Evolutionary conservation across 441 rosid genomes (phyloP), one percentile per base, ranked within the genome.

Genomic region (Aleurites moluccanus): DNA sequence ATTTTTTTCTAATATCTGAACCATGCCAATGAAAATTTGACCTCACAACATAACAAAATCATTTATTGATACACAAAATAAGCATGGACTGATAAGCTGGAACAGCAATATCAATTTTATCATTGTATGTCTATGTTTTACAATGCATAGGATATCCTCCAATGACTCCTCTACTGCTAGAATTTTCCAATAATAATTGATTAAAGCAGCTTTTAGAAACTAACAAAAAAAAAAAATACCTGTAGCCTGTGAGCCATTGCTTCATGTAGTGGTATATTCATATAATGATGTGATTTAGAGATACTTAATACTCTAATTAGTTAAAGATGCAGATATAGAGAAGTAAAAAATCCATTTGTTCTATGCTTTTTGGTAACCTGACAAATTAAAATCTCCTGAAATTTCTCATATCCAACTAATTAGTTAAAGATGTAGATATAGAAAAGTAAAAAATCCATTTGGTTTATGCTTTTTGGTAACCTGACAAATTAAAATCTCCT

Each of bases 1-100:
- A 25, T 2, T 50, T 25, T 59, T 25, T 25, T 3, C 6, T 44
- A 45, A 23, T 18, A 23, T 25, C 20, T 66, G n/a, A 66, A 1
- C 72, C 73, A 69, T n/a, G 73, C 63, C 38, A 38, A 53, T 52
- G 30, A 72, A 44, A 72, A 18, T 60, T 30, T 42, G 27, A 47
- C 67, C 44, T 38, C 25, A 18, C 27, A 59, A 57, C 23, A 44
- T 40, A 59, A 10, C 23, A 42, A 9, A 40, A 18, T 23, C 47
- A 59, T 16, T n/a, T 30, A 30, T 60, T 38, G 10, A 60, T 27
- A 14, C 7, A 10, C 20, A 10, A 56, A 66, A 33, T 13, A 14
- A 2, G 4, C 33, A 15, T 33, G 18, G 14, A 13, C 33, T n/a
- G 11, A 57, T 35, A 53, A 35, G 63, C 73, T 33, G 3, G 63